These are phyloP conservation scores for Eucommia ulmoides DNA, from an alignment of 257 asterid species.

Conservation along the genomic window DNA sequence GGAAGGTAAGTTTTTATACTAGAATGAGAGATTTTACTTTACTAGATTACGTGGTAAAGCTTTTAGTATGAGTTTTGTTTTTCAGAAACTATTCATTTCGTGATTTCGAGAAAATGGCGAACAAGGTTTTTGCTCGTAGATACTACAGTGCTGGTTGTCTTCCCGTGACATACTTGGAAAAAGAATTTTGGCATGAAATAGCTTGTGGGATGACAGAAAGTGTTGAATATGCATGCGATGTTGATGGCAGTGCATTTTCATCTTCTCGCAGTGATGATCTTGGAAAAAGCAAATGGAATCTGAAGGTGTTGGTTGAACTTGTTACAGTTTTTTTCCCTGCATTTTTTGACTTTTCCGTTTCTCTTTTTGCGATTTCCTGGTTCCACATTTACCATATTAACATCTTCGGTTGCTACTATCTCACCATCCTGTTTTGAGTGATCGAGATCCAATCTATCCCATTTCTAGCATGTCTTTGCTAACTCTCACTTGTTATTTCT, in stretches of 20 bases:
- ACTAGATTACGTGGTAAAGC: constrained; percentile 8
- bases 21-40: constrained; percentile 7
- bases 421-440: not conserved
- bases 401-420: not conserved
- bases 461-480: not conserved
- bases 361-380: not conserved
- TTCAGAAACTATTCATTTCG: constrained; percentile 91
- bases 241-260: constrained; percentile 99
- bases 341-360: constrained; percentile 2
- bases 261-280: constrained; percentile 76
- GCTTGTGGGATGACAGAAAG: constrained; percentile 92
- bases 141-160: constrained; percentile 85
- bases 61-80: constrained; percentile 22
- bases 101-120: constrained; percentile 98
- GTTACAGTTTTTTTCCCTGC: not conserved
- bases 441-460: not conserved
- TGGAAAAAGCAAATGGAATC: constrained; percentile 93
- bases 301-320: constrained; percentile 54
- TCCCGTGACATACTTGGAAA: constrained; percentile 79
- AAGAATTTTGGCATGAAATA: constrained; percentile 98
- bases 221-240: constrained; percentile 99
- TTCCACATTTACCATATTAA: not conserved
- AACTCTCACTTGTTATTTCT: not conserved
- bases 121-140: constrained; percentile 87
- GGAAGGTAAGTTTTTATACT: constrained; percentile 52